A percentile compares a stretch with the other conserved stretches of the same genome.
phyloP scores from a whole-genome alignment of 805 yeast species.

The Starmerella sp. region DNA sequence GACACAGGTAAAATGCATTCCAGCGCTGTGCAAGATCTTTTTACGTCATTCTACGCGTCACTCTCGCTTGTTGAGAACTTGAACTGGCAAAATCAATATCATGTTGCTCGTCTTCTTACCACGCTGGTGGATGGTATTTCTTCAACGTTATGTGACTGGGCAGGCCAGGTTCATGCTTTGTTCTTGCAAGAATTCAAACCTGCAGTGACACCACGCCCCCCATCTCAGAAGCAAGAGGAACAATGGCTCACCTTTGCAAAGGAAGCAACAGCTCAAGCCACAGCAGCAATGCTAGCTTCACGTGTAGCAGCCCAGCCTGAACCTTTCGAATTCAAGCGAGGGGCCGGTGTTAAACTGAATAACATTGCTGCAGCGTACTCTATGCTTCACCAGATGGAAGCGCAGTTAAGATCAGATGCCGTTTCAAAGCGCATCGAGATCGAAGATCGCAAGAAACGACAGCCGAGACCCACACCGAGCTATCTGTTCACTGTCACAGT shows the following conservation, averaged over 20 bases:
- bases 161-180: slow-evolving; percentile 26
- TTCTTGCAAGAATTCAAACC: slow-evolving; percentile 15
- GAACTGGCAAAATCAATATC: slow-evolving; percentile 55
- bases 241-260: slow-evolving; percentile 31
- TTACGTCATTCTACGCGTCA: slow-evolving; percentile 49
- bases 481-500: slow-evolving; percentile 51
- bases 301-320: slow-evolving; percentile 24
- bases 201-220: not conserved
- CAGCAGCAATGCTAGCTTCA: slow-evolving; percentile 19
- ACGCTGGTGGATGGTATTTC: slow-evolving; percentile 51
- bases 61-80: slow-evolving; percentile 46
- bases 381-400: slow-evolving; percentile 25
- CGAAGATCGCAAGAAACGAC: slow-evolving; percentile 17
- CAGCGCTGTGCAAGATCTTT: slow-evolving; percentile 56
- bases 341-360: slow-evolving; percentile 68
- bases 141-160: slow-evolving; percentile 45
- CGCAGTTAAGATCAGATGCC: slow-evolving; percentile 45
- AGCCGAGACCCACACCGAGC: not conserved
- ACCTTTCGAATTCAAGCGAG: slow-evolving; percentile 46
- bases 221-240: slow-evolving; percentile 22
- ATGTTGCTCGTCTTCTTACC: slow-evolving; percentile 52
- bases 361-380: slow-evolving; percentile 37
- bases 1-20: slow-evolving; percentile 34
- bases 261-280: slow-evolving; percentile 26
- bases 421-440: slow-evolving; percentile 30